Percentiles rank a stretch among this genome's conserved stretches.
Conservation (phyloP, 345 rosid species). For the Psidium guajava region DNA sequence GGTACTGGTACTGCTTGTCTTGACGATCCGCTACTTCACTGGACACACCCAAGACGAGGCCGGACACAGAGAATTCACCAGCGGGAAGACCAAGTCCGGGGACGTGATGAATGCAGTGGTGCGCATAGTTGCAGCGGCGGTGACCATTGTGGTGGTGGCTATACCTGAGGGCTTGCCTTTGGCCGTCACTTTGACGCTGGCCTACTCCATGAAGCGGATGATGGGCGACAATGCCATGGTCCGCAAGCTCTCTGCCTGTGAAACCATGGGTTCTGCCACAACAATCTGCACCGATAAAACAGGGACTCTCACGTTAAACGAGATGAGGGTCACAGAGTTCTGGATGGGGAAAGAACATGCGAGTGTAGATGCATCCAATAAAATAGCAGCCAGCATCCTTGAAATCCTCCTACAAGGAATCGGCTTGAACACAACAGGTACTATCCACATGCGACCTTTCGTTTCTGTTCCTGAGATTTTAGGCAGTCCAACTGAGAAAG, state of each 20-base stretch:
- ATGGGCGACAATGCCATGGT: slow-evolving; percentile 85
- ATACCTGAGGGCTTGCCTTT: slow-evolving; percentile 78
- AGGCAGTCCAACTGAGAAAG: slow-evolving; percentile 69
- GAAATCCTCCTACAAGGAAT: slow-evolving; percentile 45
- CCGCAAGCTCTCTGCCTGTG: slow-evolving; percentile 70
- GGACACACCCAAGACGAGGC: slow-evolving; percentile 47
- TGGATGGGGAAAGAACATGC: slow-evolving; percentile 45
- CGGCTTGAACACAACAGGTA: slow-evolving; percentile 57
- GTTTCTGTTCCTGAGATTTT: slow-evolving; percentile 31
- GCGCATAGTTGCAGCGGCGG: slow-evolving; percentile 50
- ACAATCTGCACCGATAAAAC: slow-evolving; percentile 69
- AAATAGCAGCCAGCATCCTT: slow-evolving; percentile 2
- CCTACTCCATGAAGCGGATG: slow-evolving; percentile 81
- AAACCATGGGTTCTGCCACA: slow-evolving; percentile 83
- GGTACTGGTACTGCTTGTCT: slow-evolving; percentile 44
- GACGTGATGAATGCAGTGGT: slow-evolving; percentile 47
- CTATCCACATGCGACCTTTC: slow-evolving; percentile 20
- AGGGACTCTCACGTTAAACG: slow-evolving; percentile 63
- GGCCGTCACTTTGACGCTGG: slow-evolving; percentile 73
- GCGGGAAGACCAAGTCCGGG: slow-evolving; percentile 32
- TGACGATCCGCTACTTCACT: slow-evolving; percentile 58
- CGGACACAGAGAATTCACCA: slow-evolving; percentile 31
- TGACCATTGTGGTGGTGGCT: slow-evolving; percentile 69
- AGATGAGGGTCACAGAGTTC: slow-evolving; percentile 52
- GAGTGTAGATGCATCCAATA: background rate